Percentiles rank a stretch among this genome's conserved stretches.
These are phyloP conservation scores for Syzygium aqueum DNA, from an alignment of 345 rosid species.

Conservation along the genomic window DNA sequence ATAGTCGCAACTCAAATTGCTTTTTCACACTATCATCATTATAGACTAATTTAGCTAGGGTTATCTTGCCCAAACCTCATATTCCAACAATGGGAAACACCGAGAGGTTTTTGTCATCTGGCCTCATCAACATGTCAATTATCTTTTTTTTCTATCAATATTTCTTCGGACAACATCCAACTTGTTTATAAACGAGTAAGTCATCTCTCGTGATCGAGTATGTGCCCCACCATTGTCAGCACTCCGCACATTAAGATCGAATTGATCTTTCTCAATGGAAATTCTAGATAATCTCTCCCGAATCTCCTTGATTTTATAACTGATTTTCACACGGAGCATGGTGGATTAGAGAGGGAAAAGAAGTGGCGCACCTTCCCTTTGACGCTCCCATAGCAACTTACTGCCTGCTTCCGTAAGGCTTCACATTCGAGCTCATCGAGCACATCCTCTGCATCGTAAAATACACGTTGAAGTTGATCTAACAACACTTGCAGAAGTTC, in stretches of 20 bases:
- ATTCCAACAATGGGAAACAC: neutral
- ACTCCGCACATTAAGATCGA: neutral
- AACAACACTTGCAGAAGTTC: neutral
- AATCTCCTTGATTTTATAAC: neutral
- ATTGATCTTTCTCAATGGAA: neutral
- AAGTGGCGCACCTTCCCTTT: neutral
- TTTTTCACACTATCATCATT: neutral
- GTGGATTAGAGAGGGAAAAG: neutral
- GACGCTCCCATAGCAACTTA: neutral
- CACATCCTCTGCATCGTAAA: neutral
- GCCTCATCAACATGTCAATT: neutral
- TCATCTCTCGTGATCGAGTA: neutral
- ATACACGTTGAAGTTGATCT: neutral
- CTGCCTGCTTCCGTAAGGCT: neutral
- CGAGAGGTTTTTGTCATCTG: neutral
- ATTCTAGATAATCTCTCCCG: neutral
- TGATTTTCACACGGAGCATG: neutral
- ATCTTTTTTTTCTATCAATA: neutral
- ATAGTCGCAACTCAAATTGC: neutral
- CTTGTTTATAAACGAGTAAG: neutral
- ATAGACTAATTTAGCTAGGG: neutral
- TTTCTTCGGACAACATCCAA: neutral
- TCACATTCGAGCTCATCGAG: neutral
- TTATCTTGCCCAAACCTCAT: neutral
- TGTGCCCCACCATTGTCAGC: neutral